Conservation (phyloP, 2,329 filamentous ascomycete genomes). For the Coniochaeta ligniaria region DNA sequence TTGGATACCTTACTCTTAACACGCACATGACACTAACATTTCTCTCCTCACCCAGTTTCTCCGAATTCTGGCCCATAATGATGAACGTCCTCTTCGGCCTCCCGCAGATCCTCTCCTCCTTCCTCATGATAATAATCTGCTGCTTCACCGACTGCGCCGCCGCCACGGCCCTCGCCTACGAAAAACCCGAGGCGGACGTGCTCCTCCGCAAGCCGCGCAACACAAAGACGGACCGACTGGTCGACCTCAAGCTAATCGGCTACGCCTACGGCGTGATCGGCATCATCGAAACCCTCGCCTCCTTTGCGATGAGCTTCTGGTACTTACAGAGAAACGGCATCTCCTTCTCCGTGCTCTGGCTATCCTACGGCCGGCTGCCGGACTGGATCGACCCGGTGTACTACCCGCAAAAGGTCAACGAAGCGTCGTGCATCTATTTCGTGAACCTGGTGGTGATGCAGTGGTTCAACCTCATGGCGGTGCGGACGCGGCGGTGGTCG, state of each 20-base stretch:
- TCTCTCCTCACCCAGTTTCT: constrained; percentile 15
- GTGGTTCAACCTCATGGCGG: constrained; percentile 67
- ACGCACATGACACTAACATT: no score
- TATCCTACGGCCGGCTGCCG: constrained; percentile 47
- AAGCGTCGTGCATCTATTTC: constrained; percentile 70
- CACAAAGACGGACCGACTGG: constrained; percentile 62
- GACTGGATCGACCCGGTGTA: constrained; percentile 16
- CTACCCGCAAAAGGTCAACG: constrained; percentile 49
- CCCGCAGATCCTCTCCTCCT: constrained; percentile 65
- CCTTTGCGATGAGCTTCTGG: constrained; percentile 62
- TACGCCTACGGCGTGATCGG: constrained; percentile 69
- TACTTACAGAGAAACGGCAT: constrained; percentile 57
- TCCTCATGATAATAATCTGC: constrained; percentile 64
- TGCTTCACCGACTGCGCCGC: constrained; percentile 74
- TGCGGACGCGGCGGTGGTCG: constrained; percentile 57
- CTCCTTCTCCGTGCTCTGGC: constrained; percentile 58
- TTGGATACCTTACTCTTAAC: no score
- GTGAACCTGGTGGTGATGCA: constrained; percentile 77
- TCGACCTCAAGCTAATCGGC: constrained; percentile 65
- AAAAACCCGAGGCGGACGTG: constrained; percentile 69
- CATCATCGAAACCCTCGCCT: constrained; percentile 50
- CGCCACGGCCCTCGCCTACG: constrained; percentile 67
- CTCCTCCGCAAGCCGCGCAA: constrained; percentile 62
- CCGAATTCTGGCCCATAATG: constrained; percentile 70
- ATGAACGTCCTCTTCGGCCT: constrained; percentile 66